These are phyloP conservation scores for Leccinum imitatum DNA, from an alignment of 768 basidiomycete genomes.

Conservation along the genomic window DNA sequence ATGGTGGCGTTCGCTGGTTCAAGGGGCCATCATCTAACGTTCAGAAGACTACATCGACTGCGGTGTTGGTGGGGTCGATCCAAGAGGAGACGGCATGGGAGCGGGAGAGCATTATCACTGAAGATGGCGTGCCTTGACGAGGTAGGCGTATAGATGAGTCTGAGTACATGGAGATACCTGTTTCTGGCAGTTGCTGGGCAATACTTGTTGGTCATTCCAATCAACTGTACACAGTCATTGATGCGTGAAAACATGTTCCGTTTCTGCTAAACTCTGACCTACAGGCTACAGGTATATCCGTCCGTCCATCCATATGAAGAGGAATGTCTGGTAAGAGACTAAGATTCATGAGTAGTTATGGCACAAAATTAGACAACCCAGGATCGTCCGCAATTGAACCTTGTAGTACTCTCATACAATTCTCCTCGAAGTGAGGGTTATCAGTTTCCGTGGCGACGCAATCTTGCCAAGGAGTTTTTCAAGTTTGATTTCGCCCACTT, in stretches of 20 bases:
- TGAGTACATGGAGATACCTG: background rate
- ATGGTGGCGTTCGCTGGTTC: background rate
- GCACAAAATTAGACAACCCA: too few species aligned
- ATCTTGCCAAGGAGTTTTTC: too few species aligned
- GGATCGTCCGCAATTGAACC: too few species aligned
- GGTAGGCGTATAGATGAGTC: background rate
- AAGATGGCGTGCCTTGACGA: background rate
- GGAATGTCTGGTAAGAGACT: too few species aligned
- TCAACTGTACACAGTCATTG: background rate
- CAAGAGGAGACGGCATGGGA: background rate
- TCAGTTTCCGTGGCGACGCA: background rate
- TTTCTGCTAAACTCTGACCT: background rate
- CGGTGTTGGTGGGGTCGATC: background rate
- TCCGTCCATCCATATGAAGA: background rate
- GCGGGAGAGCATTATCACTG: background rate
- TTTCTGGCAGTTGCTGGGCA: background rate
- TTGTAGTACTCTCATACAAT: too few species aligned
- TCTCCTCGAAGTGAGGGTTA: background rate
- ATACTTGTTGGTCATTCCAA: background rate
- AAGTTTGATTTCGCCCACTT: too few species aligned
- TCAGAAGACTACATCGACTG: background rate
- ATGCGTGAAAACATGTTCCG: background rate
- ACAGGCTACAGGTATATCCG: background rate
- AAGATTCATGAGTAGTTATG: too few species aligned
- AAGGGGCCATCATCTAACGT: background rate